phyloP scores from a whole-genome alignment of 2,329 filamentous ascomycete genomes.

The Fonsecaea pedrosoi region DNA sequence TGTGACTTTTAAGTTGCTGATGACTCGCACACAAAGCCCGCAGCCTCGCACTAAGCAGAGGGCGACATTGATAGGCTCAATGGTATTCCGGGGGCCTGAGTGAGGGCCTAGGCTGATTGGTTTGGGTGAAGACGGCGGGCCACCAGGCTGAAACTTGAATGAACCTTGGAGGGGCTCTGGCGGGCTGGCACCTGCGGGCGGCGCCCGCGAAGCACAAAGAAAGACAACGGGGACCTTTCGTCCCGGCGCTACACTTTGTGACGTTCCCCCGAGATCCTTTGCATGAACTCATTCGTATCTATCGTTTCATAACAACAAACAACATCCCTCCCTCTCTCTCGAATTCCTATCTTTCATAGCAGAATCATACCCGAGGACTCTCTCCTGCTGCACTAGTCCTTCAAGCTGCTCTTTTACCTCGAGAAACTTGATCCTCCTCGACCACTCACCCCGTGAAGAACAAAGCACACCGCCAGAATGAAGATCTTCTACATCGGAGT shows the following conservation, averaged over 20 bases:
- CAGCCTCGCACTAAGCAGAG: neutral
- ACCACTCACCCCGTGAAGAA: neutral
- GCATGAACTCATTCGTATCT: constrained; percentile 9
- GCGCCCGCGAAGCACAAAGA: neutral
- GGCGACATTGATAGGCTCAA: neutral
- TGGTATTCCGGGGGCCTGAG: neutral
- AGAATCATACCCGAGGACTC: neutral
- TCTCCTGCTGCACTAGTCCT: neutral
- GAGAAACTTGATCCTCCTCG: neutral
- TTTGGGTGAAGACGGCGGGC: neutral
- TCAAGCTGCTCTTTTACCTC: neutral
- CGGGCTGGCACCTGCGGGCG: neutral
- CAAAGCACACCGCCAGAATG: constrained; percentile 40
- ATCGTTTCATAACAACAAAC: constrained; percentile 2
- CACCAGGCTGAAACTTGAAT: neutral
- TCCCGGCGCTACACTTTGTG: constrained; percentile 4
- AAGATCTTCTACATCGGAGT: constrained; percentile 47
- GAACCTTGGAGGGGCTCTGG: constrained; percentile 7
- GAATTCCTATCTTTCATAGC: neutral
- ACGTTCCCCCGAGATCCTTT: neutral
- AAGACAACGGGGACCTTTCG: neutral
- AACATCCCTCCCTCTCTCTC: neutral
- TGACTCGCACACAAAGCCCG: neutral
- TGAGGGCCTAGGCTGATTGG: neutral
- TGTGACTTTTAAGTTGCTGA: constrained; percentile 3